These are phyloP conservation scores for Lentinula boryana DNA, from an alignment of 768 basidiomycete genomes.

Conservation along the genomic window DNA sequence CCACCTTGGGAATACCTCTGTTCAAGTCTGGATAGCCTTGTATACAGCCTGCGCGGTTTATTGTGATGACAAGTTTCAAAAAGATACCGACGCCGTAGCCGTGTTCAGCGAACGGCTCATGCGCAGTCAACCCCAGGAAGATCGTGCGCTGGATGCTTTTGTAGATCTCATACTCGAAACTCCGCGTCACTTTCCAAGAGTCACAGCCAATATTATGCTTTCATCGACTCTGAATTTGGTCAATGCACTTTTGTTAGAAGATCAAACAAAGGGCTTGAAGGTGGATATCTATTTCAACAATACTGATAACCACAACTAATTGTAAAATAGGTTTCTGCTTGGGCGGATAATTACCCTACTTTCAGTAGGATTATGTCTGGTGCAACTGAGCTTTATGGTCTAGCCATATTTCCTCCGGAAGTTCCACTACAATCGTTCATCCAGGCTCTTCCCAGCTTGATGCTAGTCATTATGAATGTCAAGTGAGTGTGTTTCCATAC, in stretches of 20 bases:
- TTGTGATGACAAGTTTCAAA: conserved; percentile 27
- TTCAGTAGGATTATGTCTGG: conserved; percentile 26
- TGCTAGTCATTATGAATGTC: conserved; percentile 22
- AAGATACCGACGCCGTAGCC: conserved; percentile 19
- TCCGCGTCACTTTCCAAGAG: conserved; percentile 19
- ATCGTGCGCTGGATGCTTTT: conserved; percentile 25
- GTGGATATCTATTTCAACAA: conserved; percentile 8
- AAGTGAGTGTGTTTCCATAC: conserved; percentile 25
- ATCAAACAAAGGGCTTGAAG: conserved; percentile 21
- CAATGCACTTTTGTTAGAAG: conserved; percentile 25
- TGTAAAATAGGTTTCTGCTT: conserved; percentile 5
- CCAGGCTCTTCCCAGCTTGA: conserved; percentile 32
- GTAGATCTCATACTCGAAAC: conserved; percentile 24
- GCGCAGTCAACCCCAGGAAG: conserved; percentile 18
- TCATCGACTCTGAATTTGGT: conserved; percentile 29
- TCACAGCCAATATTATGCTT: conserved; percentile 28
- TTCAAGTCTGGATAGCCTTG: conserved; percentile 28
- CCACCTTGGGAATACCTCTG: conserved; percentile 23
- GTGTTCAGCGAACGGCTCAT: conserved; percentile 27
- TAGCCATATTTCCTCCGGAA: conserved; percentile 28
- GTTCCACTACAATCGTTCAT: conserved; percentile 26
- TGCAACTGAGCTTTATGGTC: conserved; percentile 24
- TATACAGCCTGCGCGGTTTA: conserved; percentile 32
- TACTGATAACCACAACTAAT: not conserved
- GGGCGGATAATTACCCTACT: conserved; percentile 12